Base-by-base conservation (phyloP, 495 filamentous ascomycete species). In the Penicillium manginii region DNA sequence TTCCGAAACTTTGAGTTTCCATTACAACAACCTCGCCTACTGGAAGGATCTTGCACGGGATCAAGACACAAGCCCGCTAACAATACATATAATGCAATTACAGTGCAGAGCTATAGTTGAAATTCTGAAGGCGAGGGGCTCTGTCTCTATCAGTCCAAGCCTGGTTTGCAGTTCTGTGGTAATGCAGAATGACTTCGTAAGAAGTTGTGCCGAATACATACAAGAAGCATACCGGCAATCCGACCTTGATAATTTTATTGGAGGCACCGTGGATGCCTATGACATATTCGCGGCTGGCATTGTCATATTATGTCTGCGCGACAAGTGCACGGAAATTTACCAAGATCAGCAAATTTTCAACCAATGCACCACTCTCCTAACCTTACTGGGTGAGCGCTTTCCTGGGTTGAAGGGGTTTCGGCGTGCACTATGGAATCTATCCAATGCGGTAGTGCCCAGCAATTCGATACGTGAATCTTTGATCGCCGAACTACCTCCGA, bases 251-350 rank as follows among this genome's bases (percentile, higher is more conserved):
- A 57, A 58, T 6, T 67, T 64, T 32, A 43, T 23, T n/a, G 63
- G 67, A 12, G 43, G 55, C 1, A 65, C 63, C 21, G 50, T 64
- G 33, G 67, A 67, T 22, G 64, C 61, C 4, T 63, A 61, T 22
- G 67, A 70, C 23, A 64, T 70, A 10, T 70, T 70, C 50, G 59
- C 52, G 15, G 64, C 67, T 8, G 67, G 64, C 0, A 39, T 64
- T n/a, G 22, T 54, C 9, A 21, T 64, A 15, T 33, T 65, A 23
- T 67, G 56, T 42, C 19, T 65, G 14, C n/a, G 57, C 37, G 21
- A 50, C 26, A 57, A 50, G 19, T 29, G 14, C 7, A n/a, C 52
- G 2, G n/a, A 33, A 18, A 29, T 54, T 49, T 50, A 37, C 14
- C 22, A 26, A n/a, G 47, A 57, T 14, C 23, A 15, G 21, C 35